Evolutionary conservation across 805 yeast genomes (phyloP).

Genomic region (Suhomyces pyralidae): DNA sequence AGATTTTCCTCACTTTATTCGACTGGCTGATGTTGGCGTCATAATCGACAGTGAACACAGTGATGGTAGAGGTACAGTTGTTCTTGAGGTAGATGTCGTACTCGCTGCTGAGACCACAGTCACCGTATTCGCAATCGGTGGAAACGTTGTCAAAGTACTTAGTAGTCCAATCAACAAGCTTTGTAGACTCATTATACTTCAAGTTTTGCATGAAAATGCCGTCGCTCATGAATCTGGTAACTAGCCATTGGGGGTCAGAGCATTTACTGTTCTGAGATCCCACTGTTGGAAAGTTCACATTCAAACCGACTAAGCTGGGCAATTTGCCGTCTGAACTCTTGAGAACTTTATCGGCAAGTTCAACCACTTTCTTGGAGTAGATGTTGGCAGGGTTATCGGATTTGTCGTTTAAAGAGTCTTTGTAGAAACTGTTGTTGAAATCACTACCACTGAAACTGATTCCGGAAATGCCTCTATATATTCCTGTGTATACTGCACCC

Average conservation of each 20-base stretch:
- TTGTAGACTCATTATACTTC: constrained; percentile 5
- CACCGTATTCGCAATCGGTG: constrained; percentile 10
- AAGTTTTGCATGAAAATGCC: constrained; percentile 10
- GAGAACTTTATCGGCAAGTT: constrained; percentile 16
- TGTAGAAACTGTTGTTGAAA: constrained; percentile 25
- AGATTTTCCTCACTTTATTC: constrained; percentile 9
- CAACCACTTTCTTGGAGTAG: constrained; percentile 23
- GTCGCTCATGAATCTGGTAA: constrained; percentile 10
- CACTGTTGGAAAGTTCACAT: constrained; percentile 23
- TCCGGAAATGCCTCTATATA: constrained; percentile 24
- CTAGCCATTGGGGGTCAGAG: constrained; percentile 10
- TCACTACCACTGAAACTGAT: constrained; percentile 26
- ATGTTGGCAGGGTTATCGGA: constrained; percentile 22
- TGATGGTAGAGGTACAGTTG: constrained; percentile 42
- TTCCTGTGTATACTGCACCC: constrained; percentile 23
- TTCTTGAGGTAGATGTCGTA: constrained; percentile 11
- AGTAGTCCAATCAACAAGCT: constrained; percentile 4
- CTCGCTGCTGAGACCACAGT: constrained; percentile 9
- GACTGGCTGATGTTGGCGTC: constrained; percentile 31
- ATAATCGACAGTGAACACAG: constrained; percentile 48
- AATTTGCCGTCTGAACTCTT: constrained; percentile 11
- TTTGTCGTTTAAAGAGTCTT: constrained; percentile 19
- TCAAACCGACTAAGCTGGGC: constrained; percentile 22
- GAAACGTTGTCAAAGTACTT: constrained; percentile 14
- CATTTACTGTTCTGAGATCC: constrained; percentile 23